Evolutionary conservation across 495 filamentous ascomycete species (phyloP).

Genomic region (Hypomontagnella monticulosa): DNA sequence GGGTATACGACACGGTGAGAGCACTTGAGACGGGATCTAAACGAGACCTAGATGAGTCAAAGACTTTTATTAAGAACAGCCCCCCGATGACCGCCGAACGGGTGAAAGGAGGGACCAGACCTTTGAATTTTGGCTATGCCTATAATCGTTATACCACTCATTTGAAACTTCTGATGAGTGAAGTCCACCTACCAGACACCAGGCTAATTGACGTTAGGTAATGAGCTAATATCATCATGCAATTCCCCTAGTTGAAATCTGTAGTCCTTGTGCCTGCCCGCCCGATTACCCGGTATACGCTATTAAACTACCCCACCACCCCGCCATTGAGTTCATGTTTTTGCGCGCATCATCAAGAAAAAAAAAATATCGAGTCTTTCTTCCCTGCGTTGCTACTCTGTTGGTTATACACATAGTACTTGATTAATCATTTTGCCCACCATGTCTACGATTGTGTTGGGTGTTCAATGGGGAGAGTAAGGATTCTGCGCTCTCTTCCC

Average conservation of each 20-base stretch:
- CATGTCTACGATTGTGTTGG: constrained; percentile 38
- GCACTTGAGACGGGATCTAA: no score
- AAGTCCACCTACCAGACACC: no score
- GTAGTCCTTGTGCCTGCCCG: constrained; percentile 1
- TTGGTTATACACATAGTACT: not conserved
- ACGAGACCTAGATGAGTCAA: not conserved
- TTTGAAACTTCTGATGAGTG: no score
- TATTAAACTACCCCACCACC: constrained; percentile 23
- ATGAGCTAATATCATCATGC: not conserved
- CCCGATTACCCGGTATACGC: constrained; percentile 23
- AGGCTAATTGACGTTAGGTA: not conserved
- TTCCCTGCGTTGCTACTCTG: not conserved
- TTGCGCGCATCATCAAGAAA: constrained; percentile 23
- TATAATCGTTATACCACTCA: no score
- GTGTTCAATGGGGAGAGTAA: constrained; percentile 42
- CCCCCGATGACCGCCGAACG: not conserved
- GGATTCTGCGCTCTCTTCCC: not conserved
- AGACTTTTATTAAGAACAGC: not conserved
- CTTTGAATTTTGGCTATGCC: no score
- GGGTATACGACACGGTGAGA: constrained; percentile 1
- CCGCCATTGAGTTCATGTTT: constrained; percentile 25
- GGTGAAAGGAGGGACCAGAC: constrained; percentile 12
- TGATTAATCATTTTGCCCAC: constrained; percentile 1
- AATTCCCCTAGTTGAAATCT: no score
- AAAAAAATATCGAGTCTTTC: constrained; percentile 21